Conservation (phyloP, 768 basidiomycete species). For the Boletus rubroflammeus region DNA sequence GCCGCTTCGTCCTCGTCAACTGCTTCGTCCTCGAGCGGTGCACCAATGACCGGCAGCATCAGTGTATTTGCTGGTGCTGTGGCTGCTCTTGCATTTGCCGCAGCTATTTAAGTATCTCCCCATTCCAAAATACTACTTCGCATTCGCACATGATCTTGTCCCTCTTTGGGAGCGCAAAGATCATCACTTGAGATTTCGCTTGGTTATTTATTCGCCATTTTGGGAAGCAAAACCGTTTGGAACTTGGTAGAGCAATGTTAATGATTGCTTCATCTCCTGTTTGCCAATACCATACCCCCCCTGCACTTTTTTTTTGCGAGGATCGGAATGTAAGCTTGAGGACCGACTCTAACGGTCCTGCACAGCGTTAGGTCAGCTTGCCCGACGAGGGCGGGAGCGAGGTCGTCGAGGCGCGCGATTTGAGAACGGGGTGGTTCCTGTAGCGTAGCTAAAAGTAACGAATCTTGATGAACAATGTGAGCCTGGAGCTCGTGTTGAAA, state of each 20-base stretch:
- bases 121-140: neutral
- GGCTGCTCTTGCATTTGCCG: constrained; percentile 11
- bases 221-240: neutral
- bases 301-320: neutral
- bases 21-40: constrained; percentile 5
- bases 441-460: no score
- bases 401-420: no score
- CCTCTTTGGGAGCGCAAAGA: neutral
- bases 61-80: constrained; percentile 9
- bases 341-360: no score
- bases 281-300: no score
- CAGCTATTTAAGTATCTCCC: constrained; percentile 7
- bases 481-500: neutral
- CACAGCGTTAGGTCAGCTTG: no score
- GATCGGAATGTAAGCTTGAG: no score
- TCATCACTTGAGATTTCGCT: neutral
- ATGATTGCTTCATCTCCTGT: neutral
- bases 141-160: neutral
- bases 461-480: neutral
- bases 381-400: no score
- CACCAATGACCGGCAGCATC: constrained; percentile 3
- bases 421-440: no score
- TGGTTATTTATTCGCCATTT: neutral
- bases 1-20: neutral
- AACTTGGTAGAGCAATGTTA: neutral